Conservation (phyloP, 495 filamentous ascomycete genomes). For the Astrocystis sublimbata region DNA sequence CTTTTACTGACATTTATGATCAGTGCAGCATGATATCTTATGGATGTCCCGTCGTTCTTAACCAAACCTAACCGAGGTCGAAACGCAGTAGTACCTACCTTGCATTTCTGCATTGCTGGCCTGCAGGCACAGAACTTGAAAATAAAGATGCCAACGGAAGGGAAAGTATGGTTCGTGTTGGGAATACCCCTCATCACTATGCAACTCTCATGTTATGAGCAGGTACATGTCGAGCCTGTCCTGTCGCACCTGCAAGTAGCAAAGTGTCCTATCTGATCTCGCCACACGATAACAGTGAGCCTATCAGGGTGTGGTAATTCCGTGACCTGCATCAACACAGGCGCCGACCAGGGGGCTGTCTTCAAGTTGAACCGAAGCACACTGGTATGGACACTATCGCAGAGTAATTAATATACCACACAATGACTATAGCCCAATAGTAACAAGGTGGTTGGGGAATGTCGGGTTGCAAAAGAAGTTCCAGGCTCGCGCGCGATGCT, state of each 20-base stretch:
- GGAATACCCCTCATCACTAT: not conserved
- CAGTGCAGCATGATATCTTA: not conserved
- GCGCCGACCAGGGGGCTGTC: not conserved
- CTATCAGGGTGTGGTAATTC: not conserved
- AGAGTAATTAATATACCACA: not conserved
- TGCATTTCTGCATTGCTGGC: too few relatives aligned
- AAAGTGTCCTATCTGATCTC: not conserved
- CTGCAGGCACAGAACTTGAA: too few relatives aligned
- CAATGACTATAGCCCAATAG: not conserved
- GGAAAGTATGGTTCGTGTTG: not conserved
- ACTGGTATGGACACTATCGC: too few relatives aligned
- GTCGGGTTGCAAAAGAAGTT: constrained; percentile 6
- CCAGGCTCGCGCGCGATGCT: too few relatives aligned
- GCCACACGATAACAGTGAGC: not conserved
- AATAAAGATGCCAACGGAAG: not conserved
- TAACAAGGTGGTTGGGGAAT: not conserved
- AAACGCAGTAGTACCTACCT: too few relatives aligned
- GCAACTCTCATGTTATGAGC: not conserved
- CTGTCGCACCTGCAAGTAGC: not conserved
- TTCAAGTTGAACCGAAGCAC: not conserved
- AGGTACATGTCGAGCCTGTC: not conserved
- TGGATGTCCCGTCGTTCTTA: too few relatives aligned
- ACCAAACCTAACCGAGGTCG: too few relatives aligned
- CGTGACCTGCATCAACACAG: not conserved
- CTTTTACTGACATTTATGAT: too few relatives aligned